These are phyloP conservation scores for Ustilago crameri DNA, from an alignment of 1,284 basidiomycete genomes.

Conservation along the genomic window DNA sequence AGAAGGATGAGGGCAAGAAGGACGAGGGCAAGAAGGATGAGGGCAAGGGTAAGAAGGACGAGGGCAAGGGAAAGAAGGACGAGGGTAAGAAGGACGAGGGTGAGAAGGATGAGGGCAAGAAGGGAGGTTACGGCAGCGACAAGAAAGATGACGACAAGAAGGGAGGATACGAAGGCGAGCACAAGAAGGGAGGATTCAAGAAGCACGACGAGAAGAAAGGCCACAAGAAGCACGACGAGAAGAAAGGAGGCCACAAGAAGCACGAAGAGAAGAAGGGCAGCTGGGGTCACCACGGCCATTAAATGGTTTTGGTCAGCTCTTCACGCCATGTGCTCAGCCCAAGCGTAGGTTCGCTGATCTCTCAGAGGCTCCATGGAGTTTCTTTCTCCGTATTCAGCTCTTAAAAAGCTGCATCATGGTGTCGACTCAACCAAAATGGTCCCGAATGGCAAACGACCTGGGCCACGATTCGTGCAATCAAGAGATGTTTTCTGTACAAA, in stretches of 20 bases:
- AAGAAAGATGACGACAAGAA: constrained; percentile 8
- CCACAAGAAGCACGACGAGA: constrained; percentile 13
- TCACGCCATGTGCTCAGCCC: background rate
- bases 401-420: too few relatives aligned
- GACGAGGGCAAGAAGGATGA: constrained; percentile 1
- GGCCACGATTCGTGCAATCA: too few relatives aligned
- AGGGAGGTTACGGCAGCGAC: background rate
- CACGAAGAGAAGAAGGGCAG: constrained; percentile 6
- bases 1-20: constrained; percentile 9
- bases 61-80: background rate
- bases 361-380: too few relatives aligned
- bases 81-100: constrained; percentile 8
- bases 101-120: constrained; percentile 5
- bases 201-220: constrained; percentile 9
- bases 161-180: constrained; percentile 9
- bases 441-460: too few relatives aligned
- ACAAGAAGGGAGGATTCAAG: constrained; percentile 6
- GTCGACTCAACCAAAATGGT: too few relatives aligned
- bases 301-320: background rate
- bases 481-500: too few relatives aligned
- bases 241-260: constrained; percentile 6
- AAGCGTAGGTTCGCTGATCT: background rate
- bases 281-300: constrained; percentile 19
- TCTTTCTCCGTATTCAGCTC: too few relatives aligned
- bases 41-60: constrained; percentile 11